phyloP scores from a whole-genome alignment of 495 filamentous ascomycete genomes.

The Trypethelium eluteriae region DNA sequence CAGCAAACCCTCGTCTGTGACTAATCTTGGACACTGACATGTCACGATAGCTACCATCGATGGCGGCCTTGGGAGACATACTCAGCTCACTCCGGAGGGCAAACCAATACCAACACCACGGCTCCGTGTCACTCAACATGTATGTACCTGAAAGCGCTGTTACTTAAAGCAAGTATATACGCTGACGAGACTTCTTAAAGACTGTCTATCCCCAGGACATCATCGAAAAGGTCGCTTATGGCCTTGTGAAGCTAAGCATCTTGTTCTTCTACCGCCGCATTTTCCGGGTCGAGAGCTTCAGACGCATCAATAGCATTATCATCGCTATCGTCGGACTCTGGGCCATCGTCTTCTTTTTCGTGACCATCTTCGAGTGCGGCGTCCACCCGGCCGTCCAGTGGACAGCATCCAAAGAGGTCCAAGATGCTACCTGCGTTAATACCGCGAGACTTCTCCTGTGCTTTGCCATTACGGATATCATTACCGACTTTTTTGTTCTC shows the following conservation, averaged over 20 bases:
- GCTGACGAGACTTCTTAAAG: neutral
- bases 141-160: neutral
- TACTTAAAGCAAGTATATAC: neutral
- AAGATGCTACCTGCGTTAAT: slow-evolving; percentile 13
- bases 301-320: slow-evolving; percentile 1
- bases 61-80: slow-evolving; percentile 3
- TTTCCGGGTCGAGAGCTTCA: neutral
- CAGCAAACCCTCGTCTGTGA: no score
- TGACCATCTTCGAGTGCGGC: slow-evolving; percentile 6
- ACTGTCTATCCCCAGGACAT: neutral
- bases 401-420: neutral
- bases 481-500: slow-evolving; percentile 15
- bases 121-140: neutral
- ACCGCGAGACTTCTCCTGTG: neutral
- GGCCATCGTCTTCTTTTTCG: neutral
- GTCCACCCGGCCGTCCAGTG: neutral
- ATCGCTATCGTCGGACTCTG: neutral
- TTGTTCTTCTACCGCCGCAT: slow-evolving; percentile 6
- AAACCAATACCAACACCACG: neutral
- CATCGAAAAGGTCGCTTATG: slow-evolving; percentile 5
- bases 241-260: slow-evolving; percentile 3
- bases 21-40: neutral
- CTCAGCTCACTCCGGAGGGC: neutral
- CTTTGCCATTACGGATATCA: slow-evolving; percentile 12
- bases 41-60: neutral